Evolutionary conservation across 2,329 filamentous ascomycete genomes (phyloP).

Genomic region (Fusarium haematococcum): DNA sequence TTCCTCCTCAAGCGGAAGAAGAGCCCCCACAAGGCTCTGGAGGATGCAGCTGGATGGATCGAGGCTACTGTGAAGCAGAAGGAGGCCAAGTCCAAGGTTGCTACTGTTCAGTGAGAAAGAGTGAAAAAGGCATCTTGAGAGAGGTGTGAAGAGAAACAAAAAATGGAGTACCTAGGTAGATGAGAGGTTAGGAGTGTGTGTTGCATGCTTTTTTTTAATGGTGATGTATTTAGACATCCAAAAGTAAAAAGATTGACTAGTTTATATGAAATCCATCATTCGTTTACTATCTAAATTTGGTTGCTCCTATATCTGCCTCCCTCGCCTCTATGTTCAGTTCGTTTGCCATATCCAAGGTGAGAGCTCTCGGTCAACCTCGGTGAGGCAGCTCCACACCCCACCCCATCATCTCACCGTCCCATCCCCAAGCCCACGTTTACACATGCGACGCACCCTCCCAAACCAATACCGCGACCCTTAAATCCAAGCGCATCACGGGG

Average conservation of each 20-base stretch:
- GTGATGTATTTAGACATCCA: not conserved
- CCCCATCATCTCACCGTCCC: conserved; percentile 25
- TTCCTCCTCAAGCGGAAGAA: conserved; percentile 73
- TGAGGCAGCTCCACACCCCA: conserved; percentile 40
- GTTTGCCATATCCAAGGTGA: conserved; percentile 12
- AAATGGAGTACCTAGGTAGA: not conserved
- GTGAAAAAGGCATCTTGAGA: not conserved
- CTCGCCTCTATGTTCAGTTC: not conserved
- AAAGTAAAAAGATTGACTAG: not conserved
- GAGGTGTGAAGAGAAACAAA: not conserved
- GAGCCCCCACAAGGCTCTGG: conserved; percentile 65
- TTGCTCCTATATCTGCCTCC: not conserved
- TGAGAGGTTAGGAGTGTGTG: not conserved
- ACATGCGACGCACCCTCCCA: conserved; percentile 26
- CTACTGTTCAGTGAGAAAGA: conserved; percentile 58
- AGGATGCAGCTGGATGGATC: conserved; percentile 66
- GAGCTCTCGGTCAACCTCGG: conserved; percentile 37
- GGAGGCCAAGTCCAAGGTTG: conserved; percentile 60
- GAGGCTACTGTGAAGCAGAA: conserved; percentile 63
- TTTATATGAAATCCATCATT: not conserved
- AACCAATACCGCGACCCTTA: not conserved
- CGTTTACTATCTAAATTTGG: not conserved
- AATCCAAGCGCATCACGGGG: not conserved
- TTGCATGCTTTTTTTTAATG: not conserved
- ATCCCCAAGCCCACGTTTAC: conserved; percentile 34